Base-by-base conservation (phyloP, 352 stramenopile genomes). In the Phytopythium kandeliae region DNA sequence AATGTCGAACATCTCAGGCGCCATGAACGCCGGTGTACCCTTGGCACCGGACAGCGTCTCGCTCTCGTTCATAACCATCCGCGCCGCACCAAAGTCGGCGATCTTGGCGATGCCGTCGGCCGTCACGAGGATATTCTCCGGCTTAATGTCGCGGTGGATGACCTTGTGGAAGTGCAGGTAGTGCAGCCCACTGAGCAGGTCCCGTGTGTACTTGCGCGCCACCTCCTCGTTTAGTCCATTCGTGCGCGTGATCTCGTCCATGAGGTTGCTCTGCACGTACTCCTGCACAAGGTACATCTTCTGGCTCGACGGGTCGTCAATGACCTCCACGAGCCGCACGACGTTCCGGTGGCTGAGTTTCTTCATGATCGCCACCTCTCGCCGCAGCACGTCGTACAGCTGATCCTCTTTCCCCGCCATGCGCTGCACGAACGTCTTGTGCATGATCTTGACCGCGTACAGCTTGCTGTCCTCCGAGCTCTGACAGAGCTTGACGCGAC, bases 321-420 rank as follows among this genome's bases (percentile, higher is more conserved):
- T 97, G 17, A 98, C 91, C 60, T 98, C 94, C 26, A 97, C 89
- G 16, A 98, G 77, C 45, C 90, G 76, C 44, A 98, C 84, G 21
- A 98, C 88, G 63, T 98, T 96, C 25, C 71, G 80, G 63, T 98
- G 93, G 54, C 84, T 89, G 3, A 98, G 71, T 54, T 97, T 97
- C 68, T 97, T 98, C 94, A 98, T 98, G 55, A 98, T 98, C 11
- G 89, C 90, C 22, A 98, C 95, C 65, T 98, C 94, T 22, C 86
- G 77, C 10, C 82, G 78, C 51, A 95, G 45, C 22, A 86, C 84
- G 44, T 92, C 84, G 48, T 92, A 83, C 7, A 92, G 56, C 54
- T 88, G 82, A 53, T 95, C 84, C 53, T 95, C 84, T 44, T 91
- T 91, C 25, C 77, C 79, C 21, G 80, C 78, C 78, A 95, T 92